Evolutionary conservation across 2,329 filamentous ascomycete genomes (phyloP), one percentile per base, ranked within the genome.

Genomic region (Penicillium sp.): DNA sequence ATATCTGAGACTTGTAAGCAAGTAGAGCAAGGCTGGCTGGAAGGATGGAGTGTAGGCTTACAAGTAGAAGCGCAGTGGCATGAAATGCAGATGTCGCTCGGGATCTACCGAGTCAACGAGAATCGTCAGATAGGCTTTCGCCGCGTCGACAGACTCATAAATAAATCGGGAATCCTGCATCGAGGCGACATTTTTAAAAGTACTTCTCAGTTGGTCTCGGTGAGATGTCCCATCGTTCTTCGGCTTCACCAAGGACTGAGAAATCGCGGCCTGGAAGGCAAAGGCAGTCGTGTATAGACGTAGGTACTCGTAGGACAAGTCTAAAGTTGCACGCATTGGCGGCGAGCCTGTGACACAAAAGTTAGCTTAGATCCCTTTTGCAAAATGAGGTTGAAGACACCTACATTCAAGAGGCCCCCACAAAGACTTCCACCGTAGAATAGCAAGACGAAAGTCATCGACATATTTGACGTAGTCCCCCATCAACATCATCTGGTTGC

Each of bases 401-500:
- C 60, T 60, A 83, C 86, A 89, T 34, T 80, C 82, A 23, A 88
- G 68, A 2, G 81, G 83, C 1, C 85, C 85, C 86, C 87, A 89
- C 1, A 83, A 80, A 36, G 84, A 82, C 60, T 89, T 88, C 87
- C 87, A 90, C 39, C 83, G 83, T 49, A 86, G 80, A 9, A 89
- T 85, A 2, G 85, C 84, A 1, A 81, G 80, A 3, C 86, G 81
- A 58, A 89, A 89, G 63, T 90, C 87, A 60, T 90, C 87, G 55
- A 90, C 86, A 58, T 89, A 89, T 64, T 89, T 85, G 54, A 89
- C 87, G 63, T 89, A 89, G 59, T 88, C 84, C 1, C 87, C 87
- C 62, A 85, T 85, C 23, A 87, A 75, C 71, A 89, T 88, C 55
- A 86, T 82, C 51, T 89, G 84, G 65, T 86, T 85, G 49, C 85